phyloP scores from a whole-genome alignment of 2,329 filamentous ascomycete genomes.

The Aureobasidium sp. region DNA sequence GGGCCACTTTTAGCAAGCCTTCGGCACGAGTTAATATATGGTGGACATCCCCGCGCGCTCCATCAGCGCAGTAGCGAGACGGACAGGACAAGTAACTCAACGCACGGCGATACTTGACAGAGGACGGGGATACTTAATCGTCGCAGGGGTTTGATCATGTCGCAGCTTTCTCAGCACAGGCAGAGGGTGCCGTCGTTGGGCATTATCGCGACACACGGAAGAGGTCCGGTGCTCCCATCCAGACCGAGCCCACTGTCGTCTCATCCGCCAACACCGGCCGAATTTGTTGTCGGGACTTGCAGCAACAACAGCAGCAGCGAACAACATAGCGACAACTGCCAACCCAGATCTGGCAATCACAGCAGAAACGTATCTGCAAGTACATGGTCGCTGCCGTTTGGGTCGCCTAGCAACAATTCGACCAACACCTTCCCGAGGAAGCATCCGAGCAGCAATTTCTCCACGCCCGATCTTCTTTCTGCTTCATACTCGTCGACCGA shows the following conservation, averaged over 20 bases:
- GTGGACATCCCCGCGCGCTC: neutral
- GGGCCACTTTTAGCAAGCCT: neutral
- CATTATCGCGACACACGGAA: neutral
- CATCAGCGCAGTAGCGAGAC: neutral
- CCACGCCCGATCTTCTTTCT: conserved; percentile 1
- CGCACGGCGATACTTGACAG: neutral
- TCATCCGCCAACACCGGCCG: conserved; percentile 2
- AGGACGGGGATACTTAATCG: neutral
- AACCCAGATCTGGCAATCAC: neutral
- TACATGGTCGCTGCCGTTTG: conserved; percentile 7
- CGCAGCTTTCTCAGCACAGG: conserved; percentile 5
- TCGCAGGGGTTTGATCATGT: neutral
- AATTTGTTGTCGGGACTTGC: neutral
- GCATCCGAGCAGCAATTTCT: conserved; percentile 5
- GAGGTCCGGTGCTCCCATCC: neutral
- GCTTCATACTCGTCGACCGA: neutral
- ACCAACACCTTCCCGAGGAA: neutral
- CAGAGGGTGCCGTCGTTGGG: neutral
- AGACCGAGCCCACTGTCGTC: conserved; percentile 9
- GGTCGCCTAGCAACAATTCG: neutral
- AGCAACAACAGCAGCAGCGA: neutral
- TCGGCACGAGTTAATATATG: conserved; percentile 1
- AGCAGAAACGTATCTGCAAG: neutral
- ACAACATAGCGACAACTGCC: neutral
- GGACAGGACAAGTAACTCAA: neutral